Conservation (phyloP, 768 basidiomycete species). For the Clitopilus hobsonii region DNA sequence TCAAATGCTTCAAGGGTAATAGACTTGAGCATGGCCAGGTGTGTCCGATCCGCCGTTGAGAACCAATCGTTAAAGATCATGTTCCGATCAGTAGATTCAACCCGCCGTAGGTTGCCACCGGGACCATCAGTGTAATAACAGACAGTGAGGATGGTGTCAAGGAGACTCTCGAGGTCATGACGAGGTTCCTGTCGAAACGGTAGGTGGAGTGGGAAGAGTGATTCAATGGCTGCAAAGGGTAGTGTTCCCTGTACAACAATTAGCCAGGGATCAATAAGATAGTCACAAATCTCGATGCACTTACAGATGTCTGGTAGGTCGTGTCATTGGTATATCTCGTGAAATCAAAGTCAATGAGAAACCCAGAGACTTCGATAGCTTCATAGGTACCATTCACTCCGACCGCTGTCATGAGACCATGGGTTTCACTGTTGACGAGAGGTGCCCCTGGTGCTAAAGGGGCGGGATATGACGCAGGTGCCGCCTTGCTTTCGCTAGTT, state of each 20-base stretch:
- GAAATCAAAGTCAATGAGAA: not conserved
- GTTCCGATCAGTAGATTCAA: too few relatives aligned
- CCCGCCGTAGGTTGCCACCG: not conserved
- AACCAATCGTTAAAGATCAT: not conserved
- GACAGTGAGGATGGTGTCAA: not conserved
- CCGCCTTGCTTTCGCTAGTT: too few relatives aligned
- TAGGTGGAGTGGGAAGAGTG: not conserved
- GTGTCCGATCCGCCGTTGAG: not conserved
- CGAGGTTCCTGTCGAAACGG: not conserved
- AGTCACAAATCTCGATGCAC: not conserved
- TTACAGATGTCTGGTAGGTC: not conserved
- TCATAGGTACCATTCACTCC: too few relatives aligned
- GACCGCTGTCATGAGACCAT: too few relatives aligned
- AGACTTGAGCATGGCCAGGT: not conserved
- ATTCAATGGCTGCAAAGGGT: not conserved
- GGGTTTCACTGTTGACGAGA: too few relatives aligned
- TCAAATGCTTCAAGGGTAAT: slow-evolving; percentile 1
- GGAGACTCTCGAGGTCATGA: not conserved
- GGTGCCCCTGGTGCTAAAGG: too few relatives aligned
- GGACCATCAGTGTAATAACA: not conserved
- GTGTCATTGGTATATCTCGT: not conserved
- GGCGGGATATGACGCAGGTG: too few relatives aligned
- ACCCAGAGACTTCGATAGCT: too few relatives aligned
- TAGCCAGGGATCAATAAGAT: not conserved
- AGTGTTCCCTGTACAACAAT: not conserved